A percentile compares a stretch with the other conserved stretches of the same genome.
phyloP scores from a whole-genome alignment of 805 yeast species.

The Hemisphaericaspora nanyangensis region DNA sequence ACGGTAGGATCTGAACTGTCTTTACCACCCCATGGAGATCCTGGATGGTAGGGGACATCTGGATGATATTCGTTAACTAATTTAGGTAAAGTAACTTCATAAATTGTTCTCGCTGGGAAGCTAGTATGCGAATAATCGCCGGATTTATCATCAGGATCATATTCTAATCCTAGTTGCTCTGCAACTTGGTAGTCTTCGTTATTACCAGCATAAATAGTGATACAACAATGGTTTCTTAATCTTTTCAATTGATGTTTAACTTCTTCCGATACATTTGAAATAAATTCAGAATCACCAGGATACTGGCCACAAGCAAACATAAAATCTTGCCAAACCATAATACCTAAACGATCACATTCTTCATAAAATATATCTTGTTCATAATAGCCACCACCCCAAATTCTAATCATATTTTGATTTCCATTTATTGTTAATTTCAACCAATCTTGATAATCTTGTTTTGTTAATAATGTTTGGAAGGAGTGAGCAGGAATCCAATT shows the following conservation, averaged over 20 bases:
- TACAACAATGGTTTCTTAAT: constrained; percentile 38
- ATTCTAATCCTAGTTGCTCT: constrained; percentile 28
- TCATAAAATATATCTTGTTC: constrained; percentile 41
- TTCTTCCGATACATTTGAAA: constrained; percentile 33
- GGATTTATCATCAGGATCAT: constrained; percentile 21
- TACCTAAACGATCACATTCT: constrained; percentile 41
- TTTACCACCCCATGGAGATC: constrained; percentile 48
- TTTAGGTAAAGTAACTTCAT: constrained; percentile 37
- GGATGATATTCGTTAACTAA: constrained; percentile 21
- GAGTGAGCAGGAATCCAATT: constrained; percentile 51
- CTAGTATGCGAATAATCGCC: constrained; percentile 27
- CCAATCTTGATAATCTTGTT: constrained; percentile 35
- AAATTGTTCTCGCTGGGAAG: constrained; percentile 43
- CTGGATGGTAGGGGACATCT: constrained; percentile 39
- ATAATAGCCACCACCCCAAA: constrained; percentile 51
- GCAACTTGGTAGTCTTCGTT: constrained; percentile 48
- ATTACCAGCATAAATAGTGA: constrained; percentile 42
- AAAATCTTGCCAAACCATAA: constrained; percentile 54
- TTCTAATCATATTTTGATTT: constrained; percentile 42
- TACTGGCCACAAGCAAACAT: constrained; percentile 58
- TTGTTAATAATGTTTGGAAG: constrained; percentile 27
- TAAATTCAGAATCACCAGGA: constrained; percentile 39
- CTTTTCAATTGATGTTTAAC: constrained; percentile 36
- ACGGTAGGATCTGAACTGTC: constrained; percentile 31
- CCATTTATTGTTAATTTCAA: constrained; percentile 32